Base-by-base conservation (phyloP, 108 stramenopile species). In the Epipyxis sp. region DNA sequence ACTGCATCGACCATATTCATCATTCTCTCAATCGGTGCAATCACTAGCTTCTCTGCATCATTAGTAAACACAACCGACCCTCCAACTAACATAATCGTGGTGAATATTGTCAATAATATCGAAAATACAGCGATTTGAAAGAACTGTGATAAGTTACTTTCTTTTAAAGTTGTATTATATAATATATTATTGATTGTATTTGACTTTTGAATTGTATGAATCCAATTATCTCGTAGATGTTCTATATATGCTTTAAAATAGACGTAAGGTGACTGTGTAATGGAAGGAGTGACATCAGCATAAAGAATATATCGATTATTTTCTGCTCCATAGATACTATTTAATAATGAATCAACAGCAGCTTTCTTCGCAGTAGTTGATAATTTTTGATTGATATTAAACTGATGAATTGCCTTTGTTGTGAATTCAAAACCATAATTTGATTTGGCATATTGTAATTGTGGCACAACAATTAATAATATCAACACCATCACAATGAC, bases 21-120 rank as follows among this genome's bases (percentile, higher is more conserved):
- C 85, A 88, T 88, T 34, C 88, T 83, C 69, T 91, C 89, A 59
- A 91, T 89, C 0, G 90, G 90, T 59, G 77, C 80, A 42, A 89
- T 82, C 3, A 91, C 86, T 59, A 91, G 79, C 46, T 78, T 71
- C 57, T 89, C 87, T 16, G 89, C 88, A 76, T 91, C 90, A 69
- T 82, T 76, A 25, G 80, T 86, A 77, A 90, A 89, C 0, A 89
- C 59, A 39, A 90, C 74, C 1, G 85, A 81, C 3, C 82, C 88
- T 30, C 46, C 50, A 42, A 74, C 20, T 42, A 74, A 43, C 50
- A 74, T 57, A 37, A 74, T 74, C 6, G 32, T 29, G 20, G 43
- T 42, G 25, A 74, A 74, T 13, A 74, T 42, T 10, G 71, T 74
- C 34, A 32, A 27, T 10, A 74, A 27, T 37, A 74, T 74, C 3